A percentile compares a stretch with the other conserved stretches of the same genome.
Conservation (phyloP, 2,329 filamentous ascomycete species). For the Harringtonia aguacate region DNA sequence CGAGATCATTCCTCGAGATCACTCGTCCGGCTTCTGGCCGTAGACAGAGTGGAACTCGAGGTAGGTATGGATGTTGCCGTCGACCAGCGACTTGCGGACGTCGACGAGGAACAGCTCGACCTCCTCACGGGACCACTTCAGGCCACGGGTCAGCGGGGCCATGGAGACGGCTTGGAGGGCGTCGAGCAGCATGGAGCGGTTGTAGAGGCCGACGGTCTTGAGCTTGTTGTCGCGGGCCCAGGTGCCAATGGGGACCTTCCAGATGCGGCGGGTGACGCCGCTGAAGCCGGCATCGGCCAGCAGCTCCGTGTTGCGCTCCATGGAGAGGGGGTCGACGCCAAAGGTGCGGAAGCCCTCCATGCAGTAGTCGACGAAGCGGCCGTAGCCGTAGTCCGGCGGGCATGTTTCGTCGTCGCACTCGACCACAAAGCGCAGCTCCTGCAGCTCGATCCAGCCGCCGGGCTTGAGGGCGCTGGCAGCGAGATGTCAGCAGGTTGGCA, state of each 20-base stretch:
- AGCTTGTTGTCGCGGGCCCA: slow-evolving; percentile 18
- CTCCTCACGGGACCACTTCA: slow-evolving; percentile 15
- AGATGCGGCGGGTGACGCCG: slow-evolving; percentile 19
- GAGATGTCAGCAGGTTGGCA: background rate
- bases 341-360: slow-evolving; percentile 11
- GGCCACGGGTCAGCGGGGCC: slow-evolving; percentile 14
- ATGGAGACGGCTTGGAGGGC: slow-evolving; percentile 16
- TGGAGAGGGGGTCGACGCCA: slow-evolving; percentile 17
- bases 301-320: slow-evolving; percentile 16
- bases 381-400: slow-evolving; percentile 8
- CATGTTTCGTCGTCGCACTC: slow-evolving; percentile 18
- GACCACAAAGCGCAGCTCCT: slow-evolving; percentile 17
- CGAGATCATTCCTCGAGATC: too few species aligned
- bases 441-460: slow-evolving; percentile 31
- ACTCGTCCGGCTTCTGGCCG: slow-evolving; percentile 11
- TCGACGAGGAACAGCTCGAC: slow-evolving; percentile 14
- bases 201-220: slow-evolving; percentile 16
- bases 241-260: slow-evolving; percentile 20
- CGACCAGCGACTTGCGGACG: slow-evolving; percentile 11
- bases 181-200: slow-evolving; percentile 15
- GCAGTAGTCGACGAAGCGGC: slow-evolving; percentile 11
- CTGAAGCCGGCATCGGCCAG: slow-evolving; percentile 22
- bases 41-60: slow-evolving; percentile 6
- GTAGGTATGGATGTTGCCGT: slow-evolving; percentile 11
- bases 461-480: slow-evolving; percentile 19